These are phyloP conservation scores for Paramecium caudatum DNA, from an alignment of 73 alveolate genomes.

Conservation along the genomic window DNA sequence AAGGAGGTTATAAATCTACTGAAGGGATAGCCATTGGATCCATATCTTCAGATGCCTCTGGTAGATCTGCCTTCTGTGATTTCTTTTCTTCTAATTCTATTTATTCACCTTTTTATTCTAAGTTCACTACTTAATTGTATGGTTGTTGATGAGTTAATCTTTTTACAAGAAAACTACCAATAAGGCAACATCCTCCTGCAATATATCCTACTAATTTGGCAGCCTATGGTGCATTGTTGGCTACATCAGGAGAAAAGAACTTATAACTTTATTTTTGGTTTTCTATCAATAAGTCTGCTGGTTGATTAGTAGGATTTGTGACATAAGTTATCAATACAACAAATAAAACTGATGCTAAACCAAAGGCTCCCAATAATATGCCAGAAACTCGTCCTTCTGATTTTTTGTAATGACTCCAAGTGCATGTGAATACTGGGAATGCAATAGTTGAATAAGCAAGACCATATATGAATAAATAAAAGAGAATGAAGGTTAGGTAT, in stretches of 20 bases:
- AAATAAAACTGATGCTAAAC: slow-evolving; percentile 16
- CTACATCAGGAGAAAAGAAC: background rate
- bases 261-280: background rate
- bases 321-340: slow-evolving; percentile 32
- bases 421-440: slow-evolving; percentile 13
- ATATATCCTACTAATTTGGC: slow-evolving; percentile 39
- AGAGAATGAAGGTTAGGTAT: background rate
- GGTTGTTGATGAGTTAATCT: no score
- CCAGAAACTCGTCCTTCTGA: slow-evolving; percentile 54
- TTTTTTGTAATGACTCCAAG: slow-evolving; percentile 52
- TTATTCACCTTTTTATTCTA: no score
- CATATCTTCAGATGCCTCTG: background rate
- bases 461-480: slow-evolving; percentile 11
- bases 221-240: slow-evolving; percentile 17
- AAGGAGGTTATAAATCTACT: background rate
- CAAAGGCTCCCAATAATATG: slow-evolving; percentile 31
- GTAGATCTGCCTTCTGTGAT: background rate
- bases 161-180: slow-evolving; percentile 39
- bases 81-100: no score
- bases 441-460: slow-evolving; percentile 1
- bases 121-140: no score
- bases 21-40: slow-evolving; percentile 1
- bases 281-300: slow-evolving; percentile 18
- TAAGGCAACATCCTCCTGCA: background rate
- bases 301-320: slow-evolving; percentile 29